Evolutionary conservation across 1,284 basidiomycete species (phyloP), one percentile per base, ranked within the genome.

Genomic region (Naganishia sp.): DNA sequence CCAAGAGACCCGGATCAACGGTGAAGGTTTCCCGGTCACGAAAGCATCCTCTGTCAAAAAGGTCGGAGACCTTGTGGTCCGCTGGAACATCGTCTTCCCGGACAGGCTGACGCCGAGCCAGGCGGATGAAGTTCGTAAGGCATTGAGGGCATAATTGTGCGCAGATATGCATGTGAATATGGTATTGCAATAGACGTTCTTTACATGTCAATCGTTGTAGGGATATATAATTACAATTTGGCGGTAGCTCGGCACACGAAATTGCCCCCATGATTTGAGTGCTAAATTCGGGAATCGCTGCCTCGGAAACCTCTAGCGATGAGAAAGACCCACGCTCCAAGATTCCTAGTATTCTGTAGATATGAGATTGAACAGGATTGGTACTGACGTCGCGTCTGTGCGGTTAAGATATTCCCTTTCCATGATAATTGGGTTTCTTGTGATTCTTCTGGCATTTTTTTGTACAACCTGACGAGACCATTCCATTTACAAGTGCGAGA

Each of bases 11-110:
- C 83, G 82, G 31, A 79, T 95, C 6, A 62, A 81, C 2, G 88
- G 86, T 1, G 90, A 94, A 78, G 94, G 94, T 15, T 95, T 96
- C 93, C 92, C 93, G 1, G 86, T 93, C 47, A 84, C 91, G 66
- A 92, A 90, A 78, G 88, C 88, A 63, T 87, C 87, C n/a, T 83
- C 82, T 55, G 81, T 82, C 63, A 86, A 85, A 81, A 85, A 82
- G 71, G 90, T 89, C 80, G 94, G 94, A 1, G 90, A 96, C 80
- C 77, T 96, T 61, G 82, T 90, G 54, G 84, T 95, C 56, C 85
- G 84, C 68, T 92, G 91, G 89, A 87, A 94, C 63, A 84, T 95
- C 31, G 82, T 85, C 39, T 95, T 96, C 85, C 94, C 94, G 0
- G 84, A 86, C 47, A 82, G 85, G 42, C 74, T 96, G 67, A 88